These are phyloP conservation scores for Pneumocystis carinii DNA, from an alignment of 1,139 yeast genomes.

Conservation along the genomic window DNA sequence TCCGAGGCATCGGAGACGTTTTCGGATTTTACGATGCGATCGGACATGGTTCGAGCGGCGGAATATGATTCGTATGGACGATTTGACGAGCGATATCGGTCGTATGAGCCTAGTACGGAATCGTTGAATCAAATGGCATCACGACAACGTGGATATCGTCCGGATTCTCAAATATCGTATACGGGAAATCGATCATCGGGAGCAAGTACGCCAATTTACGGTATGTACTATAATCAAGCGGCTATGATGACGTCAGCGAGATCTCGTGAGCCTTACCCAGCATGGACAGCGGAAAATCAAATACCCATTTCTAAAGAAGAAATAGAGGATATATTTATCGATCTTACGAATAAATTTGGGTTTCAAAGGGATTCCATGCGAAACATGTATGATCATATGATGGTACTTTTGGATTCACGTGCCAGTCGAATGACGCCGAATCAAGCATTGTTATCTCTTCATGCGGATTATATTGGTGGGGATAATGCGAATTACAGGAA, in stretches of 20 bases:
- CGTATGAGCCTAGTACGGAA: constrained; percentile 22
- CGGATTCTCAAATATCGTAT: constrained; percentile 37
- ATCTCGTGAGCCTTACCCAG: constrained; percentile 73
- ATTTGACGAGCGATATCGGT: constrained; percentile 20
- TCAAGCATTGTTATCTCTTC: constrained; percentile 80
- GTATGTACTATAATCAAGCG: constrained; percentile 57
- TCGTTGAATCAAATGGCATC: constrained; percentile 21
- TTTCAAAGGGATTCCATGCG: constrained; percentile 96
- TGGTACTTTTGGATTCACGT: constrained; percentile 87
- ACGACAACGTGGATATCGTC: constrained; percentile 18
- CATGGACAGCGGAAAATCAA: constrained; percentile 88
- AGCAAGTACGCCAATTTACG: constrained; percentile 90
- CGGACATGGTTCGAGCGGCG: constrained; percentile 28
- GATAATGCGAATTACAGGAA: constrained; percentile 78
- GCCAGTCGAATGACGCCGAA: constrained; percentile 95
- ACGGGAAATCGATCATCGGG: constrained; percentile 79
- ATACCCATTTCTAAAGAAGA: constrained; percentile 75
- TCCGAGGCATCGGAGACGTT: constrained; percentile 30
- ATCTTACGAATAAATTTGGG: constrained; percentile 80
- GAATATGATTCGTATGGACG: constrained; percentile 29
- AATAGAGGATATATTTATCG: constrained; percentile 81
- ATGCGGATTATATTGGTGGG: constrained; percentile 96
- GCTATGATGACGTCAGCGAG: constrained; percentile 26
- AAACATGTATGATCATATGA: constrained; percentile 90
- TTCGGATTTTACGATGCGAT: constrained; percentile 32